phyloP scores from a whole-genome alignment of 2,329 filamentous ascomycete genomes.

The Neofusicoccum ribis region DNA sequence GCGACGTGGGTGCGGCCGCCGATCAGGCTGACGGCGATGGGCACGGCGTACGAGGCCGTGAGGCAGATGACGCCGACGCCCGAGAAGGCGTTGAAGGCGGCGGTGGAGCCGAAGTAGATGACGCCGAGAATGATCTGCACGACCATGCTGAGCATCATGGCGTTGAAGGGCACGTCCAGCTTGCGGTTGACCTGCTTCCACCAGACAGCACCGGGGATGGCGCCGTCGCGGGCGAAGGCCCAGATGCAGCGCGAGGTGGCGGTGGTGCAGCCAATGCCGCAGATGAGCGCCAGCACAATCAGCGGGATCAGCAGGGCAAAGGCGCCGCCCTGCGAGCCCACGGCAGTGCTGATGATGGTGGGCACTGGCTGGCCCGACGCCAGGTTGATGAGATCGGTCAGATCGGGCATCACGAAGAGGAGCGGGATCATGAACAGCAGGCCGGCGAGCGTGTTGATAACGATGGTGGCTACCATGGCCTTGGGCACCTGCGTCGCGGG shows the following conservation, averaged over 20 bases:
- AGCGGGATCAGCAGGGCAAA: constrained; percentile 65
- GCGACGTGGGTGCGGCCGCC: constrained; percentile 61
- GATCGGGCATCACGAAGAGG: constrained; percentile 67
- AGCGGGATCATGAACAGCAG: constrained; percentile 69
- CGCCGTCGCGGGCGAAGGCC: constrained; percentile 70
- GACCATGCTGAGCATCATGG: constrained; percentile 70
- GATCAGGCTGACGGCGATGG: constrained; percentile 64
- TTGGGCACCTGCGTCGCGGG: constrained; percentile 69
- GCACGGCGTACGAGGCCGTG: constrained; percentile 67
- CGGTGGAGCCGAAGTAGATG: constrained; percentile 68
- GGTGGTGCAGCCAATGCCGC: constrained; percentile 69
- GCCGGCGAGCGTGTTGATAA: constrained; percentile 67
- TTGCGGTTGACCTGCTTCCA: constrained; percentile 61
- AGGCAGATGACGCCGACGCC: constrained; percentile 69
- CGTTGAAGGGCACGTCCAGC: constrained; percentile 64
- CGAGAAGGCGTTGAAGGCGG: constrained; percentile 73
- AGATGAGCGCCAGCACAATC: constrained; percentile 65
- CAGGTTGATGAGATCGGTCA: constrained; percentile 33
- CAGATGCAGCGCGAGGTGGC: constrained; percentile 67
- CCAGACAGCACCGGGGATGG: constrained; percentile 61
- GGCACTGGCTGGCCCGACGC: constrained; percentile 59
- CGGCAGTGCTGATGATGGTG: constrained; percentile 62
- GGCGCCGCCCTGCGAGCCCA: constrained; percentile 61
- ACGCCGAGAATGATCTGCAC: constrained; percentile 64
- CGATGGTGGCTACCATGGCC: constrained; percentile 67